Base-by-base conservation (phyloP, 768 basidiomycete species). In the Mycena galopus region DNA sequence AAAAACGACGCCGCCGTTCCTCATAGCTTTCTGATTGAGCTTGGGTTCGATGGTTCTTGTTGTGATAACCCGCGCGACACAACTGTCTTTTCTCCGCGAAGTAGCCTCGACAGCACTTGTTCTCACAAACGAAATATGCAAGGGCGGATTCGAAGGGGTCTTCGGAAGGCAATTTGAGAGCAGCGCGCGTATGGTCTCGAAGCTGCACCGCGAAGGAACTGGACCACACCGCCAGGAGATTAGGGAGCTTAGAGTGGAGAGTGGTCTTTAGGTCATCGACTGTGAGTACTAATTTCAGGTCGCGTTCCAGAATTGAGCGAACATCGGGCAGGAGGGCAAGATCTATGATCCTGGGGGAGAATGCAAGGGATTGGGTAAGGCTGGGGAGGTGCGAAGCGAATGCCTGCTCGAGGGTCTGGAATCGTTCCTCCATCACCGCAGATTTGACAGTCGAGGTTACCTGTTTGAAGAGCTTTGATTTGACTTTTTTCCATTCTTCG, bases 191-290 rank as follows among this genome's bases (percentile, higher is more conserved):
- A n/a, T 60, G 57, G 19, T 65, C 35, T 9, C 69, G 63, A 19
- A 71, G 56, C 35, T 65, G 9, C 25, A 14, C 5, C 63, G 51
- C 57, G 17, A 71, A 51, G 8, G 56, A n/a, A 5, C 2, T 17
- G n/a, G 69, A 71, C 69, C 69, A 71, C 12, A 19, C 32, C 14
- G 32, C 47, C 5, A 65, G 25, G 33, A 71, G 69, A 29, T 30
- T 21, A 16, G 62, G 69, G n/a, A 65, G 63, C 21, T 42, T 33
- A 10, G 69, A 33, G 29, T 23, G 21, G 8, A 71, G 30, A 10
- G 62, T 33, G 2, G 30, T 21, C 23, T 42, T 30, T 12, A 71
- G 23, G n/a, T 65, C 56, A 0, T 23, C 50, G 33, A 2, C n/a
- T 23, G 21, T n/a, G 47, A 71, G 4, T 16, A 29, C 33, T 5